Evolutionary conservation across 2,329 filamentous ascomycete genomes (phyloP), one percentile per base, ranked within the genome.

Genomic region (Triangularia setosa): DNA sequence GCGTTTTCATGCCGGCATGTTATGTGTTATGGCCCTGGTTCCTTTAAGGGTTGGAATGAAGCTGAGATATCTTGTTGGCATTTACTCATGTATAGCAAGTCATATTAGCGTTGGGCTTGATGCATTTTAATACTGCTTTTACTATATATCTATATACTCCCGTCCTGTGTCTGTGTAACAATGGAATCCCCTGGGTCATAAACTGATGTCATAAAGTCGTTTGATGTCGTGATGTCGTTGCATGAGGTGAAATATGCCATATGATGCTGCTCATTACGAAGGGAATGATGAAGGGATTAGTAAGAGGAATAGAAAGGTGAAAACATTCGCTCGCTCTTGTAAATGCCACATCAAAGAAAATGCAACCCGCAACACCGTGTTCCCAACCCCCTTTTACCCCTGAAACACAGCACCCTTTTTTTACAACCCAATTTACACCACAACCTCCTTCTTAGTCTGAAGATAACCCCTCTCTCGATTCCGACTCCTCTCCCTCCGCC

Each of bases 11-110:
- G n/a, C n/a, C 4, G 21, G 40, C 40, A 48, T 21, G 5, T 6
- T 48, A 23, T 48, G 40, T 21, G n/a, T 48, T 18, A 4, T 28
- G 30, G 30, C 11, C 11, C 12, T 18, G 4, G 12, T 40, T 40
- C n/a, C 6, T 40, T 18, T n/a, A 14, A n/a, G 14, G n/a, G 40
- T 9, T 9, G 40, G n/a, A 48, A 21, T 48, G 21, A 9, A 48
- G 40, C 40, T 21, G n/a, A 28, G 62, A 57, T 64, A 65, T 61
- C 56, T 44, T 58, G 40, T 48, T 21, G n/a, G n/a, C 40, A 48
- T 48, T 48, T 48, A 48, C 40, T 8, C n/a, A 21, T 5, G n/a
- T 48, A 48, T 21, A 48, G n/a, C 40, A 48, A 48, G n/a, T n/a
- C n/a, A 48, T 21, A 9, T 48, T 21, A 48, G 40, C 18, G 11